Percentiles rank a stretch among this genome's conserved stretches.
Evolutionary conservation across 345 rosid species (phyloP).

Genomic region (Lumnitzera racemosa): DNA sequence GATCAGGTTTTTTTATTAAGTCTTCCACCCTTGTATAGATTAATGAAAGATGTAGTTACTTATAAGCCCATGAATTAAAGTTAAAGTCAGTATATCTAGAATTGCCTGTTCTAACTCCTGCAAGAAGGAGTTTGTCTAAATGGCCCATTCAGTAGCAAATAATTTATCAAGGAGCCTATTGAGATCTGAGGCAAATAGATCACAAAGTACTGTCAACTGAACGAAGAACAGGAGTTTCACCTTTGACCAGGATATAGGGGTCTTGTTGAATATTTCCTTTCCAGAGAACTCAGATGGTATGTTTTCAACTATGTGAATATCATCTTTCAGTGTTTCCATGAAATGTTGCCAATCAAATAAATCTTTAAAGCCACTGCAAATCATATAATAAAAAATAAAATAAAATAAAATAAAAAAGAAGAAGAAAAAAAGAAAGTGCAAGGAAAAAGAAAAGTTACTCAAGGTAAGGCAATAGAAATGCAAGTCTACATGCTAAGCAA

Average conservation of each 20-base stretch:
- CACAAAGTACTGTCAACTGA: not conserved
- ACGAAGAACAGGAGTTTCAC: conserved; percentile 20
- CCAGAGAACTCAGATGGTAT: conserved; percentile 57
- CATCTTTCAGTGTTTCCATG: conserved; percentile 69
- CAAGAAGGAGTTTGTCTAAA: too few species aligned
- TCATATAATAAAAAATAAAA: not conserved
- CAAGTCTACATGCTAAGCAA: not conserved
- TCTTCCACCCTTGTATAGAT: too few species aligned
- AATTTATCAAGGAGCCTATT: too few species aligned
- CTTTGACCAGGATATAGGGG: conserved; percentile 97
- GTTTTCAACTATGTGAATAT: conserved; percentile 73
- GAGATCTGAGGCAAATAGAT: too few species aligned
- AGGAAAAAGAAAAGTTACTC: not conserved
- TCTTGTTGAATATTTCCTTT: conserved; percentile 59
- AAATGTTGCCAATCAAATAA: conserved; percentile 89
- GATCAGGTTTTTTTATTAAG: too few species aligned
- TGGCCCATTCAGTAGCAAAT: too few species aligned
- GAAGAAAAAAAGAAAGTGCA: not conserved
- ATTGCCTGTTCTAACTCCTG: too few species aligned
- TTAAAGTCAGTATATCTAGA: too few species aligned
- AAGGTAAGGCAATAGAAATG: not conserved
- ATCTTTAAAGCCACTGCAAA: conserved; percentile 84
- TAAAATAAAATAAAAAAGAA: not conserved
- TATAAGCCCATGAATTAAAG: too few species aligned
- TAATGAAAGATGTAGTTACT: too few species aligned